phyloP scores from a whole-genome alignment of 768 basidiomycete genomes.

The Holtermanniella nyarrowii region DNA sequence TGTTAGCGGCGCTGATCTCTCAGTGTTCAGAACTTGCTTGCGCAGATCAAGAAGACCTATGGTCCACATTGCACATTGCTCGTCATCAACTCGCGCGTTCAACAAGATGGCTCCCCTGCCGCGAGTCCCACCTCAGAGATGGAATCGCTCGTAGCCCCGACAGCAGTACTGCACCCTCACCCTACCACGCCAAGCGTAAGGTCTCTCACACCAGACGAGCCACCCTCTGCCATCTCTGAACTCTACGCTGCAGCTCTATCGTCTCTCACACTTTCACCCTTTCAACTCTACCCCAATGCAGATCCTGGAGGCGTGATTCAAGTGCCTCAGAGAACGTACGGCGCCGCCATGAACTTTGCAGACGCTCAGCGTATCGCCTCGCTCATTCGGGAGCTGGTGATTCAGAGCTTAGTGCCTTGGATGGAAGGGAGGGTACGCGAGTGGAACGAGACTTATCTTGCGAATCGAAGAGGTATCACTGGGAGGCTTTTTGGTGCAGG shows the following conservation, averaged over 20 bases:
- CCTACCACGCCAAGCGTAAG: constrained; percentile 25
- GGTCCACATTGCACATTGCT: constrained; percentile 39
- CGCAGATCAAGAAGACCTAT: constrained; percentile 34
- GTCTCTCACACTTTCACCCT: constrained; percentile 25
- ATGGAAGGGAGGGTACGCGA: constrained; percentile 90
- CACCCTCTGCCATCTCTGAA: constrained; percentile 26
- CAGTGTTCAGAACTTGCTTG: constrained; percentile 31
- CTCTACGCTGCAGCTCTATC: constrained; percentile 33
- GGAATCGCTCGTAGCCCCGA: background rate
- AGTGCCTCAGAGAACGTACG: constrained; percentile 17
- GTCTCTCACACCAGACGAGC: constrained; percentile 24
- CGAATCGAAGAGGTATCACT: constrained; percentile 41
- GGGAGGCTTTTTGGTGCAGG: constrained; percentile 44
- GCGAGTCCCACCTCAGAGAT: background rate
- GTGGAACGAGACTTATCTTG: constrained; percentile 65
- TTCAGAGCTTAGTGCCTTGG: constrained; percentile 85
- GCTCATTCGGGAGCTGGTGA: constrained; percentile 77
- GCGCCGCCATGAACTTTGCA: constrained; percentile 17
- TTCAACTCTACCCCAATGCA: background rate
- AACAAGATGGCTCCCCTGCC: constrained; percentile 13
- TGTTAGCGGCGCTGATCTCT: background rate
- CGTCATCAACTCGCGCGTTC: constrained; percentile 33
- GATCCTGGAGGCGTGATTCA: background rate
- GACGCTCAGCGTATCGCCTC: constrained; percentile 41
- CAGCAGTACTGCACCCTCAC: constrained; percentile 18